Evolutionary conservation across 2,329 filamentous ascomycete species (phyloP), one percentile per base, ranked within the genome.

Genomic region (Colletotrichum phormii): DNA sequence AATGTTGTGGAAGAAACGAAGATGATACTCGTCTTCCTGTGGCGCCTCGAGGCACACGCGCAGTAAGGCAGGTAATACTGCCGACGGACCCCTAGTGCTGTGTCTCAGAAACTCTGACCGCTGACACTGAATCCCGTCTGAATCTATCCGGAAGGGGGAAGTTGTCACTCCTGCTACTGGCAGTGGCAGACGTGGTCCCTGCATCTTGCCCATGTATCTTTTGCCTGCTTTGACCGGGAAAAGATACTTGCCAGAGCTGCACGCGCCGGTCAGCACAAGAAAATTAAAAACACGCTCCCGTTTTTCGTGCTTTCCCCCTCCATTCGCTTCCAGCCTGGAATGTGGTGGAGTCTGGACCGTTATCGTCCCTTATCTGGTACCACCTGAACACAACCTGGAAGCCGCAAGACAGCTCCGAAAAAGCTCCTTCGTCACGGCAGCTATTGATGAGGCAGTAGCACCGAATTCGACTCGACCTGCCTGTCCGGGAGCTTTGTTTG

Each of bases 281-380:
- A 6, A 8, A n/a, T n/a, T n/a, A 62, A 54, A 54, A 54, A 54
- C 12, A 54, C 51, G 18, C 42, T 49, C 42, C 42, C 42, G 42
- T 42, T 18, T 49, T 49, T 22, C 42, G 18, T 49, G 42, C 42
- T 49, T 49, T 2, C 33, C 42, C 7, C 42, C 42, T 49, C 42
- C 42, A 49, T 49, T 49, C 18, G 42, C 42, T 46, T 18, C 18
- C 42, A 49, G 7, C 18, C 42, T 49, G 18, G 18, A n/a, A 49
- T 49, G 18, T 46, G 15, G 26, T 61, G 12, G 35, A 42, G 35
- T 12, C 5, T 26, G 24, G 12, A 5, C 57, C 57, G 35, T 60
- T 60, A 31, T 61, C 58, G 58, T 53, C n/a, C 29, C n/a, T 63
- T 63, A 63, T 53, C 60, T 8, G n/a, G 29, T 37, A 24, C 46